A percentile compares a stretch with the other conserved stretches of the same genome.
Evolutionary conservation across 2,329 filamentous ascomycete species (phyloP).

Genomic region (Penicillium sp.): DNA sequence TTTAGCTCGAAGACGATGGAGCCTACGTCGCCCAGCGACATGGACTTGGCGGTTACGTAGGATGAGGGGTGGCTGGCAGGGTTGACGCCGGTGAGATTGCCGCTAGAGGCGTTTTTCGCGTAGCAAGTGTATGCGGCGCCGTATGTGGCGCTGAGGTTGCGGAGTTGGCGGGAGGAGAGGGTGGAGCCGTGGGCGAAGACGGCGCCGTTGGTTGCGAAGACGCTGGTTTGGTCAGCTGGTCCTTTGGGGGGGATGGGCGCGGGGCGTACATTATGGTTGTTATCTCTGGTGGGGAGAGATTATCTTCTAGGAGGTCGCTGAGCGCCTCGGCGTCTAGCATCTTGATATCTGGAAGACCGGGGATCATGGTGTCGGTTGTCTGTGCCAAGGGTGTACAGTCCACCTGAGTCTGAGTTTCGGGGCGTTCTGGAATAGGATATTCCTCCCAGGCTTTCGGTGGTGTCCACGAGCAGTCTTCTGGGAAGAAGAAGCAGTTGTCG

Average conservation of each 20-base stretch:
- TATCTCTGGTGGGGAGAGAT: conserved; percentile 46
- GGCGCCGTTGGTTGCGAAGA: conserved; percentile 46
- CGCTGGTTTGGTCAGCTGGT: conserved; percentile 24
- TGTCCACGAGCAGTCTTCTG: conserved; percentile 45
- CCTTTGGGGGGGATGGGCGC: not conserved
- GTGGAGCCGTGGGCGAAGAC: conserved; percentile 46
- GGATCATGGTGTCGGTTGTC: conserved; percentile 38
- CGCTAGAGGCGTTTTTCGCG: conserved; percentile 41
- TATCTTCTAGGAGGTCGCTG: conserved; percentile 44
- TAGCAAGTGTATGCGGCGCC: conserved; percentile 47
- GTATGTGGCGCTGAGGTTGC: conserved; percentile 46
- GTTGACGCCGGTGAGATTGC: conserved; percentile 46
- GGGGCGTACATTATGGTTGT: conserved; percentile 43
- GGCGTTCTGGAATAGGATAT: conserved; percentile 15
- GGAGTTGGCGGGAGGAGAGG: conserved; percentile 41
- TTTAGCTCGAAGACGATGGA: conserved; percentile 47
- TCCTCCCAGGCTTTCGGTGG: conserved; percentile 35
- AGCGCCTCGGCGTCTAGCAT: conserved; percentile 47
- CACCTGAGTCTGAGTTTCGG: conserved; percentile 4
- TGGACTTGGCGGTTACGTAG: conserved; percentile 43
- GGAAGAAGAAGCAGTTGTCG: conserved; percentile 48
- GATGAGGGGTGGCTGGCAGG: conserved; percentile 46
- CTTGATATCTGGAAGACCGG: conserved; percentile 44
- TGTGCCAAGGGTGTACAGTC: conserved; percentile 15
- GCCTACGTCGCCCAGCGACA: conserved; percentile 45